Conservation (phyloP, 1,284 basidiomycete species). For the Ceratobasidium theobromae region DNA sequence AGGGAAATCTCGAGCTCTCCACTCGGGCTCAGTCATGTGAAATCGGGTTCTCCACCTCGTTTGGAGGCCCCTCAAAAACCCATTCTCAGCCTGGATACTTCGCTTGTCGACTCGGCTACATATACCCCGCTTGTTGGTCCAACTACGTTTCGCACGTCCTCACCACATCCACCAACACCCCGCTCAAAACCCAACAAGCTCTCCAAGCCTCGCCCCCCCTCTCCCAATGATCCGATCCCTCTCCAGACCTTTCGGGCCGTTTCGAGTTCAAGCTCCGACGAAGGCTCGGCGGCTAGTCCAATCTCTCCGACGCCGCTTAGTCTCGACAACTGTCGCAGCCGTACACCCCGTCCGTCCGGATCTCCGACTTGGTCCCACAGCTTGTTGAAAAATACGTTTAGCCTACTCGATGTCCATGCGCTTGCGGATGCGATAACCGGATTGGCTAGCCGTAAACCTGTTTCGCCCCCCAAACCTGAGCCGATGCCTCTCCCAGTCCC, state of each 20-base stretch:
- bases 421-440: conserved; percentile 21
- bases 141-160: not conserved
- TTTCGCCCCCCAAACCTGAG: not conserved
- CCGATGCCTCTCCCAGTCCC: not conserved
- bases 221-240: conserved; percentile 19
- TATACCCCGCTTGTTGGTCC: conserved; percentile 8
- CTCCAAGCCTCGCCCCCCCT: conserved; percentile 10
- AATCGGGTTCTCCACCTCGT: not conserved
- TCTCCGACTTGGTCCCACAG: conserved; percentile 24
- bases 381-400: conserved; percentile 22
- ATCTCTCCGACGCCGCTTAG: not conserved
- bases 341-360: conserved; percentile 2
- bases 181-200: conserved; percentile 13
- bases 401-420: conserved; percentile 22
- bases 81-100: not conserved
- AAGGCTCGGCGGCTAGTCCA: not conserved
- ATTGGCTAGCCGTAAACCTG: conserved; percentile 20
- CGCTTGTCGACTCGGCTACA: conserved; percentile 1
- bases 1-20: not conserved
- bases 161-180: conserved; percentile 4
- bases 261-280: conserved; percentile 1
- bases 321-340: conserved; percentile 5
- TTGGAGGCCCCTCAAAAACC: not conserved
- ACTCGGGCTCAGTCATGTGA: not conserved
- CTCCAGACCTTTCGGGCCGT: conserved; percentile 14